Evolutionary conservation across 768 basidiomycete genomes (phyloP).

Genomic region (Ramaria sp.): DNA sequence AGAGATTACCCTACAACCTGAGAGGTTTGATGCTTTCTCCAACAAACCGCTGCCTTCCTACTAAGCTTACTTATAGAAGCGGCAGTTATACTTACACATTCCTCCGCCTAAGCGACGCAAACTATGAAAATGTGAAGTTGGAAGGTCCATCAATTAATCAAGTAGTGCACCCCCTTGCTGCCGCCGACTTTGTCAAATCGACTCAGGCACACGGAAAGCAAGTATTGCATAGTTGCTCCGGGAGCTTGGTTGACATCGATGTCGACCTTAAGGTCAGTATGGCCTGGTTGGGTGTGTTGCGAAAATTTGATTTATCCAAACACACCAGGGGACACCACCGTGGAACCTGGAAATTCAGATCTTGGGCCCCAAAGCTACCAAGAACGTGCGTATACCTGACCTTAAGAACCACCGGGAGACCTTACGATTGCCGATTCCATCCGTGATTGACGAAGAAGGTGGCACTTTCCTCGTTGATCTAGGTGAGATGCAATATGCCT

Average conservation of each 20-base stretch:
- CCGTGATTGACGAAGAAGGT: constrained; percentile 51
- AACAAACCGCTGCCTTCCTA: not conserved
- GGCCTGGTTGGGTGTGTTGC: not conserved
- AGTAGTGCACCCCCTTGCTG: constrained; percentile 80
- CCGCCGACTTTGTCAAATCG: constrained; percentile 56
- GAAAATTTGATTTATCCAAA: not conserved
- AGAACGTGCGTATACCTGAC: constrained; percentile 42
- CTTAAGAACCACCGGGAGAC: constrained; percentile 46
- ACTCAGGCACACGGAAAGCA: constrained; percentile 45
- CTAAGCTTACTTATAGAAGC: constrained; percentile 32
- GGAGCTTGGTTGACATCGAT: constrained; percentile 61
- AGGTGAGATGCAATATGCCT: constrained; percentile 29
- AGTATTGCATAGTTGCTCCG: constrained; percentile 54
- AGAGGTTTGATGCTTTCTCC: constrained; percentile 22
- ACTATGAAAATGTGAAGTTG: constrained; percentile 71
- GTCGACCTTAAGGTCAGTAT: constrained; percentile 65
- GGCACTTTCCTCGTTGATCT: constrained; percentile 75
- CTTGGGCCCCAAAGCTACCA: constrained; percentile 60
- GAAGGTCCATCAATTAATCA: constrained; percentile 75
- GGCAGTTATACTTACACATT: constrained; percentile 86
- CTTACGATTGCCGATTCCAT: constrained; percentile 58
- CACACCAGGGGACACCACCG: constrained; percentile 71
- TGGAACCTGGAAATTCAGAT: constrained; percentile 82
- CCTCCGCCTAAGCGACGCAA: constrained; percentile 65
- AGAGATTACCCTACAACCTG: constrained; percentile 76